phyloP scores from a whole-genome alignment of 1,284 basidiomycete species.

The Pseudozyma tsukubaensis region DNA sequence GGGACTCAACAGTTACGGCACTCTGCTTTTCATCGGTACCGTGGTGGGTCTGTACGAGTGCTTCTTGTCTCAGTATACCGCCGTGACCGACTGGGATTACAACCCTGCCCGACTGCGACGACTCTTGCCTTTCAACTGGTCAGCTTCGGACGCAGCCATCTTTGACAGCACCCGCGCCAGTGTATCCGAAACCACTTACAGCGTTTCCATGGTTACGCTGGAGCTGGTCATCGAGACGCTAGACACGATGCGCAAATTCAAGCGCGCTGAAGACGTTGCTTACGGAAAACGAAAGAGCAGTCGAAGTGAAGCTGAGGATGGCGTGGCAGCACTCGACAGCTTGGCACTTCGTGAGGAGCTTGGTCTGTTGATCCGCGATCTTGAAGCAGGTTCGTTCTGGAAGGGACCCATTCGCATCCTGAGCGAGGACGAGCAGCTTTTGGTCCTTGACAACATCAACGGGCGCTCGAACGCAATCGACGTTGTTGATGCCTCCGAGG shows the following conservation, averaged over 20 bases:
- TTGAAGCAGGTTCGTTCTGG: slow-evolving; percentile 43
- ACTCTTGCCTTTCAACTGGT: slow-evolving; percentile 40
- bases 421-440: slow-evolving; percentile 28
- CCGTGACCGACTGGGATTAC: slow-evolving; percentile 50
- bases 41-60: slow-evolving; percentile 38
- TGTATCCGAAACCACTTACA: slow-evolving; percentile 34
- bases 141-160: slow-evolving; percentile 24
- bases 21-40: slow-evolving; percentile 24
- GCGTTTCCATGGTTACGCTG: slow-evolving; percentile 41
- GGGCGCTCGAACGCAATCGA: neutral
- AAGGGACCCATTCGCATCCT: slow-evolving; percentile 22
- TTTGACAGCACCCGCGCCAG: slow-evolving; percentile 24
- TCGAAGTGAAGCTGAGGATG: slow-evolving; percentile 33
- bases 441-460: slow-evolving; percentile 12
- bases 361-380: slow-evolving; percentile 32
- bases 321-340: slow-evolving; percentile 38
- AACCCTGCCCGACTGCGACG: slow-evolving; percentile 37
- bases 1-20: slow-evolving; percentile 17
- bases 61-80: slow-evolving; percentile 40
- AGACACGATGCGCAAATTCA: slow-evolving; percentile 43
- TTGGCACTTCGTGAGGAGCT: slow-evolving; percentile 41
- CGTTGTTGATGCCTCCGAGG: neutral
- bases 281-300: slow-evolving; percentile 35
- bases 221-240: slow-evolving; percentile 47
- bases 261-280: slow-evolving; percentile 28